Evolutionary conservation across 2,329 filamentous ascomycete genomes (phyloP).

Genomic region (Cadophora malorum): DNA sequence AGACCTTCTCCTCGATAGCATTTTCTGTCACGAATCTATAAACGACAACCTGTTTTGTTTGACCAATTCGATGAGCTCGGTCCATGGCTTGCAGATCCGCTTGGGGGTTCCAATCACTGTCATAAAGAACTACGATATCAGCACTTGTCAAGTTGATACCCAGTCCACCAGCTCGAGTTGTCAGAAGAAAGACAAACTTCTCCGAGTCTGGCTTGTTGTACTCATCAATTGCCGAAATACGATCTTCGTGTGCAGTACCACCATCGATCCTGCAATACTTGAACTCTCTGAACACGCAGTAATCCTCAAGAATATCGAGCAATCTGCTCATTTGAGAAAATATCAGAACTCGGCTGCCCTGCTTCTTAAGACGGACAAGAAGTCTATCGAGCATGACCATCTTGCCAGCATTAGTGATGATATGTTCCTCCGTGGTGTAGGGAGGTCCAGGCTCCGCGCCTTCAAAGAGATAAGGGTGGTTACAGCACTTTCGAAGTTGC

Average conservation of each 20-base stretch:
- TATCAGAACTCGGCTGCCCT: constrained; percentile 95
- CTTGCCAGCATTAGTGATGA: constrained; percentile 92
- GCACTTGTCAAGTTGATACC: constrained; percentile 96
- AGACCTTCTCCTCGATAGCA: constrained; percentile 96
- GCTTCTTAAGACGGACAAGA: constrained; percentile 78
- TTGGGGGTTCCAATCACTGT: constrained; percentile 99
- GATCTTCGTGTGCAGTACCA: constrained; percentile 94
- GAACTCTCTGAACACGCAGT: constrained; percentile 93
- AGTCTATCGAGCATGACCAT: constrained; percentile 97
- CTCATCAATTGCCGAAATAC: constrained; percentile 95
- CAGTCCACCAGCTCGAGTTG: constrained; percentile 91
- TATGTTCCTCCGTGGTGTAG: constrained; percentile 96
- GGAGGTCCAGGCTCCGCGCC: constrained; percentile 96
- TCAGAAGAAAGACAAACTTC: constrained; percentile 95
- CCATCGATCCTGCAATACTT: constrained; percentile 98
- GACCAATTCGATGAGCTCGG: constrained; percentile 95
- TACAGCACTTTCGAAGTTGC: constrained; percentile 98
- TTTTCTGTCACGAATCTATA: constrained; percentile 98
- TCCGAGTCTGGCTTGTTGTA: constrained; percentile 97
- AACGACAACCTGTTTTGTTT: constrained; percentile 96
- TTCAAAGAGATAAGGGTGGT: constrained; percentile 97
- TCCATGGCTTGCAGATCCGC: constrained; percentile 99
- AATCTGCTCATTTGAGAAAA: constrained; percentile 99
- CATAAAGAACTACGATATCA: constrained; percentile 95
- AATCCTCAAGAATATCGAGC: constrained; percentile 95